These are phyloP conservation scores for Melanomma pulvis-pyrius DNA, from an alignment of 495 filamentous ascomycete species.

Conservation along the genomic window DNA sequence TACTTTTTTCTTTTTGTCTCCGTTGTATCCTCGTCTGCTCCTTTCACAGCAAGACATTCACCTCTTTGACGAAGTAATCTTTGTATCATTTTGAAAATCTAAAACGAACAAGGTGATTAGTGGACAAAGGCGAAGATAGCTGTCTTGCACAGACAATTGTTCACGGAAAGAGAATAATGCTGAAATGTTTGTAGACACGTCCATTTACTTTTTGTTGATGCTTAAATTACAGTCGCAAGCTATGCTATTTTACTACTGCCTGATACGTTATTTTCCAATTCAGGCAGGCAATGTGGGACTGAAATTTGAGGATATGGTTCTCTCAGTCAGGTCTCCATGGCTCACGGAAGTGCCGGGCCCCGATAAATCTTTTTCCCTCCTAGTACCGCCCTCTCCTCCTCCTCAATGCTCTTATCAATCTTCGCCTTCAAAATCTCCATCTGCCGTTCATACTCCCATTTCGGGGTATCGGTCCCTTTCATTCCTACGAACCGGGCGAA, in stretches of 20 bases:
- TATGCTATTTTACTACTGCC: background rate
- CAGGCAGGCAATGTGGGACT: background rate
- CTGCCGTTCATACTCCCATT: slow-evolving; percentile 42
- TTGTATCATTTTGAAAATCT: too few relatives aligned
- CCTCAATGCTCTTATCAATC: slow-evolving; percentile 20
- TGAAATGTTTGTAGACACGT: too few relatives aligned
- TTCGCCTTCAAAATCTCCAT: slow-evolving; percentile 32
- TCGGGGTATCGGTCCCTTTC: slow-evolving; percentile 47
- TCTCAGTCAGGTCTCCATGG: background rate
- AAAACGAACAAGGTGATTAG: too few relatives aligned
- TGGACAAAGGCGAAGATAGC: too few relatives aligned
- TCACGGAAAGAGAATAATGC: background rate
- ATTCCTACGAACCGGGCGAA: slow-evolving; percentile 50
- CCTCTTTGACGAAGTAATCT: too few relatives aligned
- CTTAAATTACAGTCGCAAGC: too few relatives aligned
- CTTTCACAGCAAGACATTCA: too few relatives aligned
- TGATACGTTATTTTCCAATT: background rate
- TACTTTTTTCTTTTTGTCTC: slow-evolving; percentile 13
- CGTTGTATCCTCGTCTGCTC: background rate
- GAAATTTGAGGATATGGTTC: background rate
- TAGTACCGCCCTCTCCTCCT: slow-evolving; percentile 11
- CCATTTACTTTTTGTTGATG: background rate
- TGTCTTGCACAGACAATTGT: too few relatives aligned
- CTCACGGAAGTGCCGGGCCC: background rate
- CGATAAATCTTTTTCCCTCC: slow-evolving; percentile 15